These are phyloP conservation scores for Fistulinella prunicolor DNA, from an alignment of 768 basidiomycete species.

Conservation along the genomic window DNA sequence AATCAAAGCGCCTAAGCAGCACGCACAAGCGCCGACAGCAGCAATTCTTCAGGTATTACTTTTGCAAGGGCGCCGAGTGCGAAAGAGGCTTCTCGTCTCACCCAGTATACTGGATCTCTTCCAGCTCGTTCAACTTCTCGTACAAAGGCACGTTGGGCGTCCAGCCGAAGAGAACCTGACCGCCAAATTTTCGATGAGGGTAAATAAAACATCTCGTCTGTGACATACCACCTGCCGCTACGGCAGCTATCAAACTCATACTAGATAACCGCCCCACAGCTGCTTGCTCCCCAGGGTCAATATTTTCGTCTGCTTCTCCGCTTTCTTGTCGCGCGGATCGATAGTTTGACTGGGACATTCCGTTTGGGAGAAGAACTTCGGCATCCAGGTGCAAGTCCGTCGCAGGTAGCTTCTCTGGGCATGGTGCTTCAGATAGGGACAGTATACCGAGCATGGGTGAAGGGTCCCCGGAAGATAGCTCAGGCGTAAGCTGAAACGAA, in stretches of 20 bases:
- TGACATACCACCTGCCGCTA: constrained; percentile 70
- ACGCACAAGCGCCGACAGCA: constrained; percentile 60
- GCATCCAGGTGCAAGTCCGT: constrained; percentile 7
- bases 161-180: constrained; percentile 53
- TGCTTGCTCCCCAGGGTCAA: constrained; percentile 60
- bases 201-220: constrained; percentile 6
- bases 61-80: constrained; percentile 88
- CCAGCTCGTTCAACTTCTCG: constrained; percentile 70
- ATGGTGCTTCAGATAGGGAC: constrained; percentile 17
- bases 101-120: constrained; percentile 68
- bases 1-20: constrained; percentile 7
- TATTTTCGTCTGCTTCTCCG: constrained; percentile 38
- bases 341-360: constrained; percentile 16
- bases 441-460: constrained; percentile 11
- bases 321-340: constrained; percentile 14
- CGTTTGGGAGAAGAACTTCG: constrained; percentile 10
- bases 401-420: constrained; percentile 1
- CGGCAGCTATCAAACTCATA: constrained; percentile 90
- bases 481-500: constrained; percentile 15
- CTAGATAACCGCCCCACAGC: constrained; percentile 84
- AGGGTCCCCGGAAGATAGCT: constrained; percentile 13
- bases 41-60: constrained; percentile 73
- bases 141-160: constrained; percentile 63
- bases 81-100: constrained; percentile 81
- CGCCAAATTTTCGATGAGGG: constrained; percentile 5